Evolutionary conservation across 495 filamentous ascomycete species (phyloP).

Genomic region (Xylaria sp.): DNA sequence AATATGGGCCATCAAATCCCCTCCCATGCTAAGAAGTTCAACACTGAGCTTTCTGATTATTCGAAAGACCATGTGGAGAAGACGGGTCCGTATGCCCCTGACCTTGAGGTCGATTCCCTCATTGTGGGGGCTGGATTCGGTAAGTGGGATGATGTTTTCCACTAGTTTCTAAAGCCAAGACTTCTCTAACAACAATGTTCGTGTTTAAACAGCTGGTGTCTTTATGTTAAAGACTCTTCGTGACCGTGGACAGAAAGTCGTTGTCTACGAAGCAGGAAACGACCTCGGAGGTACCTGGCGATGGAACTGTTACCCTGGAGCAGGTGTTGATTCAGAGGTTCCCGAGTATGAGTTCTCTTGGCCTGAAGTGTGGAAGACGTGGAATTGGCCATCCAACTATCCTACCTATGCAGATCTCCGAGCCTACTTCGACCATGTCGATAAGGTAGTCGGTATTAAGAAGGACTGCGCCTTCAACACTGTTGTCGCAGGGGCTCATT

Average conservation of each 20-base stretch:
- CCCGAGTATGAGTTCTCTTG: slow-evolving; percentile 61
- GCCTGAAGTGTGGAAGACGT: slow-evolving; percentile 60
- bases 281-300: slow-evolving; percentile 61
- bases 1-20: slow-evolving; percentile 16
- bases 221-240: slow-evolving; percentile 43
- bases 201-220: slow-evolving; percentile 26
- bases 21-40: slow-evolving; percentile 28
- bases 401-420: slow-evolving; percentile 58
- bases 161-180: background rate
- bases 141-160: slow-evolving; percentile 4
- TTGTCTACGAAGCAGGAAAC: slow-evolving; percentile 55
- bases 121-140: slow-evolving; percentile 62
- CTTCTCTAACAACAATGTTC: background rate
- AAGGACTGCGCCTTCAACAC: slow-evolving; percentile 61
- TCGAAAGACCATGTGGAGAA: slow-evolving; percentile 45
- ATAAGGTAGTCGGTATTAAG: slow-evolving; percentile 54
- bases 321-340: slow-evolving; percentile 57
- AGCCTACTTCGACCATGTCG: slow-evolving; percentile 63
- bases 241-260: slow-evolving; percentile 42
- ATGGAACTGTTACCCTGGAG: slow-evolving; percentile 62
- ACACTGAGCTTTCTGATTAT: slow-evolving; percentile 39
- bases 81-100: slow-evolving; percentile 43
- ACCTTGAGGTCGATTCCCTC: slow-evolving; percentile 55
- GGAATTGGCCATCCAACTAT: slow-evolving; percentile 61
- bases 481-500: slow-evolving; percentile 54